Evolutionary conservation across 2,329 filamentous ascomycete species (phyloP).

Genomic region (Hypoxylon sp.): DNA sequence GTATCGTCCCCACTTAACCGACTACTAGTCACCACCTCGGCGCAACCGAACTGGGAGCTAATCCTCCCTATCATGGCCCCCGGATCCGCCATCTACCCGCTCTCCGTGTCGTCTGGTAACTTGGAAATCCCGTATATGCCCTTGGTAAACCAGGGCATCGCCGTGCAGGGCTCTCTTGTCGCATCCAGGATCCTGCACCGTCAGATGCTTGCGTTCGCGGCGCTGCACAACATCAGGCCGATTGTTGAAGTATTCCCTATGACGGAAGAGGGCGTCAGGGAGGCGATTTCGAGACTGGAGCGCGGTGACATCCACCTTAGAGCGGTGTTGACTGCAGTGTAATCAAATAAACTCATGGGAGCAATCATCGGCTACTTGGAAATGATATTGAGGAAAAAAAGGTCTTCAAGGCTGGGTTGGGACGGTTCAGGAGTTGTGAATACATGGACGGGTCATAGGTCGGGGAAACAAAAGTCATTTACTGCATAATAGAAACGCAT

Average conservation of each 20-base stretch:
- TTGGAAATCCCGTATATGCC: constrained; percentile 69
- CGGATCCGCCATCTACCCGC: constrained; percentile 65
- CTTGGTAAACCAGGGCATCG: constrained; percentile 66
- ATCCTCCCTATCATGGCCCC: constrained; percentile 63
- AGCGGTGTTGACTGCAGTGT: constrained; percentile 50
- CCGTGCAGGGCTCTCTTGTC: constrained; percentile 70
- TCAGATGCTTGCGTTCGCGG: constrained; percentile 72
- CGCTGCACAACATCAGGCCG: constrained; percentile 68
- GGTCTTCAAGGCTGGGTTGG: neutral
- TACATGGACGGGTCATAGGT: neutral
- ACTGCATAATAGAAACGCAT: neutral
- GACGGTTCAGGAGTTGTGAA: neutral
- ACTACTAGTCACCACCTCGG: constrained; percentile 58
- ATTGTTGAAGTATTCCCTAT: constrained; percentile 69
- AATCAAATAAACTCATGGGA: neutral
- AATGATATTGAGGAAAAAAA: neutral
- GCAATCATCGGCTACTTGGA: neutral
- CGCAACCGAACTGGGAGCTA: constrained; percentile 56
- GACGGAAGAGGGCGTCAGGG: constrained; percentile 57
- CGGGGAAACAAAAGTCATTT: neutral
- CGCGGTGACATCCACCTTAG: constrained; percentile 56
- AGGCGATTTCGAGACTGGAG: constrained; percentile 56
- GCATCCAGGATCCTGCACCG: constrained; percentile 66
- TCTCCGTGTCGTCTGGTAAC: constrained; percentile 66
- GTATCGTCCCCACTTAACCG: constrained; percentile 52